A percentile compares a stretch with the other conserved stretches of the same genome.
Conservation (phyloP, 2,329 filamentous ascomycete genomes). For the Curvularia eragrostidis region DNA sequence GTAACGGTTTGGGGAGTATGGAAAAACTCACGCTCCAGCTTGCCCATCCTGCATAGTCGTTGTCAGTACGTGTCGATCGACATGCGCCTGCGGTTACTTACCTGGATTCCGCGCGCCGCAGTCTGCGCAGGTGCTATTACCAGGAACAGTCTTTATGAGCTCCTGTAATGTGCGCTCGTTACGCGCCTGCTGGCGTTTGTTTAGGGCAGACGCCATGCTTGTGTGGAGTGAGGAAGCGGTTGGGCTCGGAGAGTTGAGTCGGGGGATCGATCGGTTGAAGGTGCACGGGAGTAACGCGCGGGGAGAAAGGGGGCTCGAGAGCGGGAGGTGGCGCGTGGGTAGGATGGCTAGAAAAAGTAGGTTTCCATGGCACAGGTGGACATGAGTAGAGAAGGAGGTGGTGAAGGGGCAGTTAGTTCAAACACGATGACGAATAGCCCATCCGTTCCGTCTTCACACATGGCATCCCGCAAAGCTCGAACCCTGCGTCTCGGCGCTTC, state of each 20-base stretch:
- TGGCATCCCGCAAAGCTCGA: conserved; percentile 30
- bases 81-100: conserved; percentile 55
- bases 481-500: conserved; percentile 22
- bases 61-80: conserved; percentile 37
- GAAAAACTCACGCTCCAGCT: conserved; percentile 82
- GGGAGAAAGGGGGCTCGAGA: conserved; percentile 19
- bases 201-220: conserved; percentile 75
- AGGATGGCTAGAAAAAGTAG: conserved; percentile 18
- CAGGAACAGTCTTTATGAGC: conserved; percentile 80
- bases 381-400: conserved; percentile 25
- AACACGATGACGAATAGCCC: conserved; percentile 33
- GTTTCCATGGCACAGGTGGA: conserved; percentile 24
- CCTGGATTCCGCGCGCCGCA: conserved; percentile 91
- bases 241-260: conserved; percentile 20
- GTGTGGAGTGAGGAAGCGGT: conserved; percentile 26
- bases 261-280: conserved; percentile 26
- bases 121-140: conserved; percentile 94
- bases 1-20: background rate
- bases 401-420: conserved; percentile 23
- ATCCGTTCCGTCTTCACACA: conserved; percentile 24
- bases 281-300: conserved; percentile 28
- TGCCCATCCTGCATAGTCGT: conserved; percentile 74
- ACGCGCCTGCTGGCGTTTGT: conserved; percentile 96
- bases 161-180: conserved; percentile 94
- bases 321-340: conserved; percentile 20